Base-by-base conservation (phyloP, 768 basidiomycete species). In the Suillus subluteus region DNA sequence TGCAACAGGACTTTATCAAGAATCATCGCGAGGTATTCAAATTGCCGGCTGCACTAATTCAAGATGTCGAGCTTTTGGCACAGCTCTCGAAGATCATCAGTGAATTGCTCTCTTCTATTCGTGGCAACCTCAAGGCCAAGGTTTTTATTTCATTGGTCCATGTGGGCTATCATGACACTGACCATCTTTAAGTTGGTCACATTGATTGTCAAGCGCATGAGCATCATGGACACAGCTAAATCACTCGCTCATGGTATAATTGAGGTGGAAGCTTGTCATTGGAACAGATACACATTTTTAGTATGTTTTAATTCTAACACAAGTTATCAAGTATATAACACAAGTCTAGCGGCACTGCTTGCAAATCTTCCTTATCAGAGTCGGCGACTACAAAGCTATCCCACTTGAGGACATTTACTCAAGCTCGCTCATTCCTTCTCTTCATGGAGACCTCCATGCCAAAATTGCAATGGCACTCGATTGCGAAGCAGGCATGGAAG, bases 231-330 rank as follows among this genome's bases (percentile, higher is more conserved):
- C 5, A 40, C 44, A 4, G 21, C 61, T 4, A 61, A 65, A 16
- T 41, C 44, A 15, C 37, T 56, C 3, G 43, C 63, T 26, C 21
- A 43, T 15, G 35, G 26, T 7, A 15, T 61, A 37, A 66, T 66
- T 59, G 65, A 66, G 58, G 58, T 66, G 1, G 58, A 66, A 21
- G 41, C 59, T 44, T 4, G 58, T 35, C 65, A 66, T 44, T 66
- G 65, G 65, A 66, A 43, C 16, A 48, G 65, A 38, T 48, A 62
- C 11, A 18, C 65, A 1, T 66, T 66, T 35, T 50, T 66, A 8
- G 65, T 62, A 62, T 37, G 59, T 65, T 26, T 18, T 50, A 3
- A 26, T 50, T 26, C 50, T 50, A 26, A 26, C 6, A n/a, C 13
- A 50, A 0, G 13, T 50, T 50, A 8, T 50, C 23, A n/a, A 50